Percentiles rank a stretch among this genome's conserved stretches.
Conservation (phyloP, 2,329 filamentous ascomycete species). For the Aspergillus flavus region DNA sequence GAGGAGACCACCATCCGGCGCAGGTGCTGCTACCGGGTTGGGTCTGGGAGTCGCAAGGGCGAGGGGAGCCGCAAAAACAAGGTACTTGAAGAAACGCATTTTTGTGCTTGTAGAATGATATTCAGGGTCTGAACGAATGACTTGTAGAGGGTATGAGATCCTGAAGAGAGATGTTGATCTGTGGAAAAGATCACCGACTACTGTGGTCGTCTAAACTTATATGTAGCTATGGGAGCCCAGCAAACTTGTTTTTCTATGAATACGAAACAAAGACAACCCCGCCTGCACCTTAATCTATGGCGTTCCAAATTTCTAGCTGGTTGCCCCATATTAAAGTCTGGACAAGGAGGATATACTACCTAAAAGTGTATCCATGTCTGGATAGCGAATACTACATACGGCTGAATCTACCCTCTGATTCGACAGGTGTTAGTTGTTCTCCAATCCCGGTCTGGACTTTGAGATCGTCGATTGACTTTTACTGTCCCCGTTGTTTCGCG, state of each 20-base stretch:
- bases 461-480: background rate
- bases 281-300: background rate
- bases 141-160: background rate
- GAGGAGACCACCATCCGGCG: conserved; percentile 27
- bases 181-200: conserved; percentile 3
- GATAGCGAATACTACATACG: background rate
- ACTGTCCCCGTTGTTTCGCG: background rate
- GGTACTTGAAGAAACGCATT: conserved; percentile 24
- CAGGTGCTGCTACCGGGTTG: conserved; percentile 27
- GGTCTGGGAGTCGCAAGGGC: conserved; percentile 24
- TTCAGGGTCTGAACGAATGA: background rate
- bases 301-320: background rate
- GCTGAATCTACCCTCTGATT: background rate
- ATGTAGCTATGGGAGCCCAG: background rate
- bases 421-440: conserved; percentile 5
- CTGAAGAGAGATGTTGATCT: background rate
- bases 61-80: conserved; percentile 23
- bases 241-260: background rate
- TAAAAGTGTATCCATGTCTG: background rate
- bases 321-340: background rate
- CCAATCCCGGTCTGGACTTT: background rate
- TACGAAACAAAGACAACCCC: background rate
- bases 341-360: background rate
- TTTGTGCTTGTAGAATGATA: conserved; percentile 1
- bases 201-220: conserved; percentile 13